Conservation (phyloP, 495 filamentous ascomycete species). For the Tuber microsphaerosporum region DNA sequence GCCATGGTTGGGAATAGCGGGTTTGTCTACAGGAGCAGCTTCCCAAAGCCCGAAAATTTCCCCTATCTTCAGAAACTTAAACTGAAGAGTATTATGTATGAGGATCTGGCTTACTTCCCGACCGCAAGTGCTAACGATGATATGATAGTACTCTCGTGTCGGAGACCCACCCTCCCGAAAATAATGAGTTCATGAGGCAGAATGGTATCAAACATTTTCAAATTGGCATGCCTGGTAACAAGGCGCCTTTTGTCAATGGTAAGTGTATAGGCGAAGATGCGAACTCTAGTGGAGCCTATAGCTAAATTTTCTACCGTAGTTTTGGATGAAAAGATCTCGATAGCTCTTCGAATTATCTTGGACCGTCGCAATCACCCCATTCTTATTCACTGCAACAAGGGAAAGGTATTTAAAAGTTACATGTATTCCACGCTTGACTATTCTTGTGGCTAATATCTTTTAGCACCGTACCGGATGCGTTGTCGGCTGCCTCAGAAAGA, state of each 20-base stretch:
- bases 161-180: constrained; percentile 54
- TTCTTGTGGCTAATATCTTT: constrained; percentile 9
- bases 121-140: constrained; percentile 26
- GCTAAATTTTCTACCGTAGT: constrained; percentile 40
- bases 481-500: constrained; percentile 62
- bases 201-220: constrained; percentile 60
- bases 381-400: constrained; percentile 82
- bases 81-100: constrained; percentile 67
- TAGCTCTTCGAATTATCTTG: constrained; percentile 58
- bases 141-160: constrained; percentile 62
- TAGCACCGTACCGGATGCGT: constrained; percentile 81
- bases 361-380: constrained; percentile 64
- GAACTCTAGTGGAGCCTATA: not conserved
- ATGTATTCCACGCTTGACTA: not conserved
- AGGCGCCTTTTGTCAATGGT: constrained; percentile 49
- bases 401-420: constrained; percentile 53
- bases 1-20: constrained; percentile 32
- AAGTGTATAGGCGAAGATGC: not conserved
- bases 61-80: constrained; percentile 56
- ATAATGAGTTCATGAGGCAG: constrained; percentile 54
- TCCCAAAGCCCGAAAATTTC: constrained; percentile 59
- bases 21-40: constrained; percentile 66
- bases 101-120: constrained; percentile 35
- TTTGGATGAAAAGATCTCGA: constrained; percentile 55
- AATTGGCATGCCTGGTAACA: constrained; percentile 69